A percentile compares a stretch with the other conserved stretches of the same genome.
These are phyloP conservation scores for Piper betle DNA, from an alignment of 164 flowering plant species.

Conservation along the genomic window DNA sequence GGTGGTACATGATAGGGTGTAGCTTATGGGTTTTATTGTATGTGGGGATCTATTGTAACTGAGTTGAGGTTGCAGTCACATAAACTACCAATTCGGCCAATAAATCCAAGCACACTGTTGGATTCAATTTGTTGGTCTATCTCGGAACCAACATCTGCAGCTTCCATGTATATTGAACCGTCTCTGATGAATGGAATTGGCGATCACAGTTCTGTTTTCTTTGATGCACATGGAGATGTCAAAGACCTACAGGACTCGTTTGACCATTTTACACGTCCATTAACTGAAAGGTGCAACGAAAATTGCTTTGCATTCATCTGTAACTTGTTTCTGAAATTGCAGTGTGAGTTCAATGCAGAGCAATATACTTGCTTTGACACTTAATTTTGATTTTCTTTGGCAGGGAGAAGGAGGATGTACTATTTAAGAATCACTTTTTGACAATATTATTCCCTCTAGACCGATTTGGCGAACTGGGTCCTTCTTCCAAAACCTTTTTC, in stretches of 20 bases:
- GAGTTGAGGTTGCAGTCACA: slow-evolving; percentile 37
- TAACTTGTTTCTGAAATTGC: background rate
- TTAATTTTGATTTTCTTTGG: slow-evolving; percentile 11
- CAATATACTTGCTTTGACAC: background rate
- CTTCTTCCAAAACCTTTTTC: slow-evolving; percentile 83
- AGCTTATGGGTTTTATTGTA: too few species aligned
- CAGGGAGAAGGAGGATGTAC: slow-evolving; percentile 77
- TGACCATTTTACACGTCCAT: slow-evolving; percentile 57
- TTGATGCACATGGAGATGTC: slow-evolving; percentile 43
- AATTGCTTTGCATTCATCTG: background rate
- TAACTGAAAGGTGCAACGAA: slow-evolving; percentile 58
- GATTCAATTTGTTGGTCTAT: slow-evolving; percentile 86
- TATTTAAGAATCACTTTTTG: slow-evolving; percentile 64
- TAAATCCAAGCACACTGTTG: slow-evolving; percentile 64
- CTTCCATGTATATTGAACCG: slow-evolving; percentile 58
- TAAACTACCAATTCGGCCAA: slow-evolving; percentile 58
- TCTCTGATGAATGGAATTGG: slow-evolving; percentile 33
- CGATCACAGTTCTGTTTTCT: slow-evolving; percentile 30
- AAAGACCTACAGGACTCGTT: slow-evolving; percentile 52
- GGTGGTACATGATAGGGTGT: too few species aligned
- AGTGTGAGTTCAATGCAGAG: background rate
- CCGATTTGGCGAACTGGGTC: slow-evolving; percentile 90
- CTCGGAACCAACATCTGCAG: slow-evolving; percentile 77
- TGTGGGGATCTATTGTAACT: too few species aligned
- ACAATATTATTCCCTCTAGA: slow-evolving; percentile 80